phyloP scores from a whole-genome alignment of 2,329 filamentous ascomycete species.

The Hymenoscyphus fructigenus region DNA sequence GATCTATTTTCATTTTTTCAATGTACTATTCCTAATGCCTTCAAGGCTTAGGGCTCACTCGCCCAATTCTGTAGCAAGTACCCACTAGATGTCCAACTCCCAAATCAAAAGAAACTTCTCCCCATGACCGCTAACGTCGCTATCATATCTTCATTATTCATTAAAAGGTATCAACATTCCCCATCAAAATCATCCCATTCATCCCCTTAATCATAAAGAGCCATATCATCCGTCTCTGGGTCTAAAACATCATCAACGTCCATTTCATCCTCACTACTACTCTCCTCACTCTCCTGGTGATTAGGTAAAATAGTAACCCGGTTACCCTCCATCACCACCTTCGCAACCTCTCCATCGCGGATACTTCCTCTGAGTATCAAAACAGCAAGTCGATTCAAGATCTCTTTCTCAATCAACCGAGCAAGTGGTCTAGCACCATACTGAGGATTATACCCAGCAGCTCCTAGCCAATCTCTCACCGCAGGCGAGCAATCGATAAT shows the following conservation, averaged over 20 bases:
- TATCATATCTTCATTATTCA: too few relatives aligned
- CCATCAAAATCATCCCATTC: neutral
- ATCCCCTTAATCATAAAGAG: constrained; percentile 46
- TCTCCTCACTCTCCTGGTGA: constrained; percentile 71
- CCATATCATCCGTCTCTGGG: constrained; percentile 60
- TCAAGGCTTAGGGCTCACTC: too few relatives aligned
- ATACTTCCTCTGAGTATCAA: constrained; percentile 84
- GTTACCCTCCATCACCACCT: constrained; percentile 75
- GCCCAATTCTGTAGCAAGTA: too few relatives aligned
- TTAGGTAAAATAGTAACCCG: constrained; percentile 82
- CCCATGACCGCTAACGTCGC: too few relatives aligned
- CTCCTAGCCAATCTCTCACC: constrained; percentile 90
- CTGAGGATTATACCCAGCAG: constrained; percentile 88
- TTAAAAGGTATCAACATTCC: neutral
- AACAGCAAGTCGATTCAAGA: constrained; percentile 89
- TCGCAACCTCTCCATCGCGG: constrained; percentile 79
- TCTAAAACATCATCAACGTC: constrained; percentile 58
- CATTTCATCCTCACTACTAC: constrained; percentile 71
- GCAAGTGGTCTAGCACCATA: constrained; percentile 90
- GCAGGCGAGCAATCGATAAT: constrained; percentile 77
- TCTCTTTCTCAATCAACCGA: constrained; percentile 93
- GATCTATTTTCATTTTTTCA: too few relatives aligned
- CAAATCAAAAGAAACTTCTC: too few relatives aligned
- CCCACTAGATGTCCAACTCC: too few relatives aligned
- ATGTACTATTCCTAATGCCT: too few relatives aligned